Evolutionary conservation across 441 rosid genomes (phyloP).

Genomic region (Metrosideros polymorpha): DNA sequence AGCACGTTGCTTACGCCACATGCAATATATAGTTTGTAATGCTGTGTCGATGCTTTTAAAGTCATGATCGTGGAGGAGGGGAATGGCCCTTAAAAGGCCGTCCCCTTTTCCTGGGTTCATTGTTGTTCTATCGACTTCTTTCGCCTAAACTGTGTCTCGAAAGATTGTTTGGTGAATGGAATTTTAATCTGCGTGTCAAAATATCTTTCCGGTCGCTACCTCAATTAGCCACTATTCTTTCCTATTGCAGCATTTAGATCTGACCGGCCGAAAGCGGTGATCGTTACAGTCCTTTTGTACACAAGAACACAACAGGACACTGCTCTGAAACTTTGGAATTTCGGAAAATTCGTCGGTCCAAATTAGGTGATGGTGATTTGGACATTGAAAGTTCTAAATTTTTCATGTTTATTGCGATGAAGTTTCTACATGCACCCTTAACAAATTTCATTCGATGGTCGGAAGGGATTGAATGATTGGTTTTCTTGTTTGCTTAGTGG

Average conservation of each 20-base stretch:
- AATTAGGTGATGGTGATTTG: neutral
- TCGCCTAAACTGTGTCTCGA: neutral
- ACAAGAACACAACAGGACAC: neutral
- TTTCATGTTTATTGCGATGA: neutral
- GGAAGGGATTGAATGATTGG: neutral
- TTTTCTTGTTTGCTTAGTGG: neutral
- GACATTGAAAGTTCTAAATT: neutral
- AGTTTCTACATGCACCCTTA: neutral
- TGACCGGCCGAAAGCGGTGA: neutral
- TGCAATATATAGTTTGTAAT: conserved; percentile 40
- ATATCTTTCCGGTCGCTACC: neutral
- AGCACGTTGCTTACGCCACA: conserved; percentile 21
- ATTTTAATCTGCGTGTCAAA: neutral
- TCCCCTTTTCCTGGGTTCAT: neutral
- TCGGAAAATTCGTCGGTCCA: neutral
- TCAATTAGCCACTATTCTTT: neutral
- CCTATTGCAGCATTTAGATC: neutral
- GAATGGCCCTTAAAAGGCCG: neutral
- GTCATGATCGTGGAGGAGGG: neutral
- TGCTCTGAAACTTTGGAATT: neutral
- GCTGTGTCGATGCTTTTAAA: conserved; percentile 31
- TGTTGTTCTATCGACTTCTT: neutral
- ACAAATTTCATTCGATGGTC: neutral
- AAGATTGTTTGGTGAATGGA: neutral
- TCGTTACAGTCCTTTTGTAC: neutral